A percentile compares a stretch with the other conserved stretches of the same genome.
Evolutionary conservation across 352 stramenopile genomes (phyloP).

Genomic region (Globisporangium cederbergense): DNA sequence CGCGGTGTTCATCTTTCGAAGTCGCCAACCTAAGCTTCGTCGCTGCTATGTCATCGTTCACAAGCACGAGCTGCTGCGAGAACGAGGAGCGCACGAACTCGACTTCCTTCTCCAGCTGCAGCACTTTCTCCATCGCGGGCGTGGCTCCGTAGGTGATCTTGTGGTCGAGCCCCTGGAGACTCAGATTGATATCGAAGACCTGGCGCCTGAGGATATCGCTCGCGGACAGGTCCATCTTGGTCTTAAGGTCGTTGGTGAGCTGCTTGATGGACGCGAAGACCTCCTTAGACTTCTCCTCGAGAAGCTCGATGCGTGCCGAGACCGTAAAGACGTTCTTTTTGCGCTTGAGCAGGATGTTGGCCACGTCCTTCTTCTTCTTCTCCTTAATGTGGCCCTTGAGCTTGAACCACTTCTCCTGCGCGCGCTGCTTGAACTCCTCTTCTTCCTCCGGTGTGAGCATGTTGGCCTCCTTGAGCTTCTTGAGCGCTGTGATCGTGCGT

Average conservation of each 20-base stretch:
- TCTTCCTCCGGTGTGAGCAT: constrained; percentile 59
- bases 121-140: constrained; percentile 41
- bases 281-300: constrained; percentile 71
- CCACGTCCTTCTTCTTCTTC: constrained; percentile 72
- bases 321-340: constrained; percentile 83
- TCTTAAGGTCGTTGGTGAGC: constrained; percentile 48
- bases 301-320: constrained; percentile 63
- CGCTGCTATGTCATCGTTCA: constrained; percentile 25
- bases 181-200: constrained; percentile 48
- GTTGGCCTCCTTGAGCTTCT: constrained; percentile 62
- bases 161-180: constrained; percentile 44
- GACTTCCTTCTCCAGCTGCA: constrained; percentile 38
- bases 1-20: constrained; percentile 29
- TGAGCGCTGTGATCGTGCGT: constrained; percentile 53
- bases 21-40: constrained; percentile 29
- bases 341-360: constrained; percentile 71
- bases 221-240: constrained; percentile 39
- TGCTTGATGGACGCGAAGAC: constrained; percentile 65
- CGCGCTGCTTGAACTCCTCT: constrained; percentile 54
- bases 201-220: constrained; percentile 51
- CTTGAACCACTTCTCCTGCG: constrained; percentile 68
- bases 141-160: constrained; percentile 32
- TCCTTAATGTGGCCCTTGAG: constrained; percentile 71
- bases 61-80: constrained; percentile 32
- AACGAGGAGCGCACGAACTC: constrained; percentile 28